A percentile compares a stretch with the other conserved stretches of the same genome.
Evolutionary conservation across 352 stramenopile species (phyloP).

Genomic region (Phytophthora pluvialis): DNA sequence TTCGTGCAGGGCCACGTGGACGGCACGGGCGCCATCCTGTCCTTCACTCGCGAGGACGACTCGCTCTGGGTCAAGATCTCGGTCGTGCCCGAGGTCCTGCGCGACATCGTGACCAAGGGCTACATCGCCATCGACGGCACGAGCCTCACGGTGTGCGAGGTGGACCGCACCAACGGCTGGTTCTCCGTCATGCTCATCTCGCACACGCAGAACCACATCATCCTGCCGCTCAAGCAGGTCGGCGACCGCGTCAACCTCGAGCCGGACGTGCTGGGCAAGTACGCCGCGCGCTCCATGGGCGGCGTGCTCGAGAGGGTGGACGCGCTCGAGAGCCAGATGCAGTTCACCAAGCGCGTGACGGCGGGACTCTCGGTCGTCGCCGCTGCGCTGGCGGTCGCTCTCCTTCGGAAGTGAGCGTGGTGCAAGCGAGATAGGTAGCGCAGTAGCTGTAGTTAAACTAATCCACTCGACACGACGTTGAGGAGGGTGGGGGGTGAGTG

Average conservation of each 20-base stretch:
- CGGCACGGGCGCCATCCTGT: conserved; percentile 92
- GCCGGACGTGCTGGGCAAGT: conserved; percentile 93
- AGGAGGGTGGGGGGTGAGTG: conserved; percentile 8
- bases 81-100: conserved; percentile 79
- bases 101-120: conserved; percentile 92
- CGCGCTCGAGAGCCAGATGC: conserved; percentile 58
- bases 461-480: conserved; percentile 15
- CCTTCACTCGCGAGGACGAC: conserved; percentile 92
- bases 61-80: conserved; percentile 96
- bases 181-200: conserved; percentile 99
- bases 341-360: conserved; percentile 40
- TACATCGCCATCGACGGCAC: conserved; percentile 99
- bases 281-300: conserved; percentile 82
- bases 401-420: conserved; percentile 36
- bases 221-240: conserved; percentile 93
- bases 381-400: conserved; percentile 36
- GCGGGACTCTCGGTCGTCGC: conserved; percentile 38
- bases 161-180: conserved; percentile 83
- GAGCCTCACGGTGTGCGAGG: conserved; percentile 96
- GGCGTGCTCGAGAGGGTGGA: conserved; percentile 66
- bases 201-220: conserved; percentile 98
- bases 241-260: conserved; percentile 93
- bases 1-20: conserved; percentile 99
- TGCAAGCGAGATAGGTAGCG: conserved; percentile 2
- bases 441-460: conserved; percentile 10